phyloP scores from a whole-genome alignment of 257 asterid species.

The Osmanthus fragrans region DNA sequence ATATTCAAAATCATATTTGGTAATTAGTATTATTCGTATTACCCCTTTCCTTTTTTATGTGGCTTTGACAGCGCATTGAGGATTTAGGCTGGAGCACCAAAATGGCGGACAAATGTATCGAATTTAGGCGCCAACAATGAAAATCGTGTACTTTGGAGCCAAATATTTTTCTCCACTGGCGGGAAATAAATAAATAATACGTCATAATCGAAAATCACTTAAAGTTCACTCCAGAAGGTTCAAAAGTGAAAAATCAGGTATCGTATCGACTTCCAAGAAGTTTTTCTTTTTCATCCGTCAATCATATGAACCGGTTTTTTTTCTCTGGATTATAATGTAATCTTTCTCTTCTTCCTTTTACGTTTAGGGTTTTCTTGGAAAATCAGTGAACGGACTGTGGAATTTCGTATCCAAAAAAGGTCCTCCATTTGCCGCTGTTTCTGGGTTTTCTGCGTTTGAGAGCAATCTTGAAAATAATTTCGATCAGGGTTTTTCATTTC shows the following conservation, averaged over 20 bases:
- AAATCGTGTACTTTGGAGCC: not conserved
- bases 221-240: not conserved
- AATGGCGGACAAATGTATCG: not conserved
- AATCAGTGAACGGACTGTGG: not conserved
- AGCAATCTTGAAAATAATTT: not conserved
- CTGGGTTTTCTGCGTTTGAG: not conserved
- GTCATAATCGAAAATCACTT: not conserved
- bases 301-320: not conserved
- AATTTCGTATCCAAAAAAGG: not conserved
- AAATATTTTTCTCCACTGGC: not conserved
- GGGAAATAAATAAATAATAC: not conserved
- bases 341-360: not conserved
- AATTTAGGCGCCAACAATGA: not conserved
- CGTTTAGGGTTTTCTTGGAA: not conserved
- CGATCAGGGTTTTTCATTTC: constrained; percentile 5
- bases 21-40: no score
- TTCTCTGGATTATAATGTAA: not conserved
- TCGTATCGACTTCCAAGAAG: not conserved
- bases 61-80: no score
- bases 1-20: no score
- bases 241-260: not conserved
- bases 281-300: not conserved
- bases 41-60: no score
- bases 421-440: not conserved
- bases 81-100: not conserved